Base-by-base conservation (phyloP, 75 land plant species). In the Larix kaempferi region DNA sequence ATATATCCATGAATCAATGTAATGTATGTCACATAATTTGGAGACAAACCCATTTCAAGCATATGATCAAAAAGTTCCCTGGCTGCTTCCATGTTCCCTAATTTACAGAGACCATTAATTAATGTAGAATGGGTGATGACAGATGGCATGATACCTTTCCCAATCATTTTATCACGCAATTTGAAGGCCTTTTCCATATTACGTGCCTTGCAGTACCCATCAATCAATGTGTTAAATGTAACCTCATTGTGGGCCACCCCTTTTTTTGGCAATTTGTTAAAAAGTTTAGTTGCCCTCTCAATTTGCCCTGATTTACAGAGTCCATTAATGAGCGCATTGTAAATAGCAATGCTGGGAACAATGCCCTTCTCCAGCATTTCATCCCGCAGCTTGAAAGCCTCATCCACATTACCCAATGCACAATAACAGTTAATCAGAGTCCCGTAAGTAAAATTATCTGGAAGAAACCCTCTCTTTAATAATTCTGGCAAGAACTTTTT, bases 371-470 rank as follows among this genome's bases (percentile, higher is more conserved):
- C 83, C 66, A 82, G 72, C 85, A 91, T 91, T 56, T 89, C 89
- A 76, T 93, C 89, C 61, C 89, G 55, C 39, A 93, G 56, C 14
- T 57, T 55, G 78, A 88, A 88, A 76, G 95, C 95, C 59, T 86
- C 82, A 63, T 85, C 78, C 29, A 88, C 63, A 66, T 80, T 66
- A 35, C 91, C 93, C 67, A 78, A 55, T 59, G 71, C 75, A 17
- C 88, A 78, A 75, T 26, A 75, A 39, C 83, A 85, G 66, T 91
- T 82, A 41, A 93, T 86, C 21, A 93, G 74, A 17, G 88, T 78
- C 60, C 80, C 80, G 37, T 86, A 93, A 27, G 90, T 87, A 63
- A 82, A 82, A 77, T 79, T 78, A 80, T 93, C 89, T 19, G 93
- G 89, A 27, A 62, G 14, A 80, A 84, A 86, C 33, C 93, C 88